phyloP scores from a whole-genome alignment of 2,329 filamentous ascomycete genomes.

The Fusarium hostae region DNA sequence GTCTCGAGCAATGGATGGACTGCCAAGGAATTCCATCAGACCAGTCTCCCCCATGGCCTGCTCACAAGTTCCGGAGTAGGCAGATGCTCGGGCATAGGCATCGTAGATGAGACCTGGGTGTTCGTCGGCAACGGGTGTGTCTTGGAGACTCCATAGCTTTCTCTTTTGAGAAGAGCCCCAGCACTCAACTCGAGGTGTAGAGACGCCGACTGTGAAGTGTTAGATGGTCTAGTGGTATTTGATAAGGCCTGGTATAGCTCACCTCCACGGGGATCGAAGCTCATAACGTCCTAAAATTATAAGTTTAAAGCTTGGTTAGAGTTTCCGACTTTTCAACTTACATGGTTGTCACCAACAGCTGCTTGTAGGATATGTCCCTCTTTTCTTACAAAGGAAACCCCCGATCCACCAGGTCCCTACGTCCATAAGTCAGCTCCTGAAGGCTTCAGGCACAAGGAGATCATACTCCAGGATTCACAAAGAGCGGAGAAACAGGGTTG shows the following conservation, averaged over 20 bases:
- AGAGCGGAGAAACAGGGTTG: constrained; percentile 46
- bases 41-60: constrained; percentile 49
- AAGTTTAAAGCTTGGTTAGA: background rate
- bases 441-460: background rate
- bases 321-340: constrained; percentile 38
- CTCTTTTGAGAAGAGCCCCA: constrained; percentile 57
- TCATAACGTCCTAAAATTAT: constrained; percentile 56
- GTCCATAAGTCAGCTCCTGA: background rate
- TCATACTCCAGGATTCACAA: constrained; percentile 51
- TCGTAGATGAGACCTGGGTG: constrained; percentile 59
- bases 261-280: constrained; percentile 62
- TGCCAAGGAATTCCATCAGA: constrained; percentile 56
- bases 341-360: constrained; percentile 60
- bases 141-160: constrained; percentile 57
- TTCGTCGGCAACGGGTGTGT: constrained; percentile 58
- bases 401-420: constrained; percentile 62
- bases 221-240: background rate
- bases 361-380: constrained; percentile 52
- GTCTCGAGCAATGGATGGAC: constrained; percentile 58
- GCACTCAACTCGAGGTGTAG: constrained; percentile 62
- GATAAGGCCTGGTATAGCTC: constrained; percentile 7
- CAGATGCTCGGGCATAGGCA: constrained; percentile 55
- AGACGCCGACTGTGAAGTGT: constrained; percentile 54
- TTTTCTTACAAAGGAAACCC: constrained; percentile 49
- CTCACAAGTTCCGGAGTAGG: constrained; percentile 58